Evolutionary conservation across 1,139 yeast species (phyloP), one percentile per base, ranked within the genome.

Genomic region (Kluyveromyces marxianus): DNA sequence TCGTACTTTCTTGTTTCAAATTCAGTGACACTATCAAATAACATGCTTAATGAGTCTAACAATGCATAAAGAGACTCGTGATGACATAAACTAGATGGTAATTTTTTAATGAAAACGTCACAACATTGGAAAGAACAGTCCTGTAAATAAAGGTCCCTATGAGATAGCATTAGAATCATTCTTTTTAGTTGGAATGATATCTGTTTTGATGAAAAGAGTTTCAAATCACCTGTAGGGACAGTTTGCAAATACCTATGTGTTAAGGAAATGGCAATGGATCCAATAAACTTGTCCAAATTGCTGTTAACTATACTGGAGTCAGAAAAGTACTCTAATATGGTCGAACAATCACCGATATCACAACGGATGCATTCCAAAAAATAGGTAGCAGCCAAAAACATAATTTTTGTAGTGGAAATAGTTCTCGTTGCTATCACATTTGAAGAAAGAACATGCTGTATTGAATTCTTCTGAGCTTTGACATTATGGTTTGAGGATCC

Each of bases 1-100:
- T 84, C 87, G 62, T 88, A 92, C 64, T 82, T 88, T 59, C 84
- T 83, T 30, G 81, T 77, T 54, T 86, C 95, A n/a, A 92, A 89
- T 65, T 90, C 97, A 38, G 83, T 71, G 41, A 88, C 76, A 67
- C 95, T 82, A 53, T 84, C 83, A 66, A 86, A 87, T 42, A 90
- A 69, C 44, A 89, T 69, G 1, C 87, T 79, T 58, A 94, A 71
- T 46, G 92, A 71, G 60, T 94, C 98, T 52, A 94, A 72, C 48
- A 90, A 67, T 0, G 95, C 78, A 66, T 79, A 90, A 50, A 90
- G 71, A 55, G 95, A 79, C 42, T 71, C 71, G 41, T 77, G 80
- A 53, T 83, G 85, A 59, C 96, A 87, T 43, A 94, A 71, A 1
- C 94, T 72, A 0, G 95, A 81, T 0, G 98, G 97, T n/a, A 87